Conservation (phyloP, 208 protist genomes). For the Entamoeba moshkovskii region DNA sequence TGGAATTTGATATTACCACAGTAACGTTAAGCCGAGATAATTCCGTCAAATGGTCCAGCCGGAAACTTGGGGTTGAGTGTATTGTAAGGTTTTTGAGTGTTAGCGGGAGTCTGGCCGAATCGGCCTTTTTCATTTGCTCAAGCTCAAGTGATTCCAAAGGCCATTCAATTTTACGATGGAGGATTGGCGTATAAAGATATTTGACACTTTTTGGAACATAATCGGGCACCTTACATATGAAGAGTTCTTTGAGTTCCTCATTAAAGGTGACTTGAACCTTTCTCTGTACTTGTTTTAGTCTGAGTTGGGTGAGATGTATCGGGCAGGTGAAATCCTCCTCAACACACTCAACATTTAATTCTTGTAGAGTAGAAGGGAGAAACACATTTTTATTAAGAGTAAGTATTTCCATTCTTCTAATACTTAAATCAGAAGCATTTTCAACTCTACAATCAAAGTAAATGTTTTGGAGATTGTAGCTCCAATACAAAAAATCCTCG, state of each 20-base stretch:
- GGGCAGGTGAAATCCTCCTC: not conserved
- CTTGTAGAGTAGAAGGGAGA: not conserved
- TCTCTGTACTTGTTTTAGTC: not conserved
- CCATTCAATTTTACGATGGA: not conserved
- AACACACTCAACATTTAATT: not conserved
- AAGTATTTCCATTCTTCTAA: not conserved
- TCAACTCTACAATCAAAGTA: not conserved
- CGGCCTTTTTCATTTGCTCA: not conserved
- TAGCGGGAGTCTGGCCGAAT: not conserved
- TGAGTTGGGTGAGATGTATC: not conserved
- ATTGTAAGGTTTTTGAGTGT: not conserved
- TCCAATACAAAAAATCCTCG: not conserved
- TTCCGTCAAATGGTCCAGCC: not conserved
- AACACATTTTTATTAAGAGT: not conserved
- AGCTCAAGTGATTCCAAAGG: not conserved
- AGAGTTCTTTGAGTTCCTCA: not conserved
- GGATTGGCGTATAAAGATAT: not conserved
- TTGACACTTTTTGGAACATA: not conserved
- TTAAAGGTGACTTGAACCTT: not conserved
- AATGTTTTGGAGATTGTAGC: not conserved
- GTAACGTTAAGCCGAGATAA: not conserved
- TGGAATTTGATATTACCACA: not conserved
- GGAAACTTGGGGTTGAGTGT: not conserved
- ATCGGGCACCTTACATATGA: not conserved
- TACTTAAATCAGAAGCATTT: not conserved